Evolutionary conservation across 306 rosid genomes (phyloP).

Genomic region (Dryas octopetala): DNA sequence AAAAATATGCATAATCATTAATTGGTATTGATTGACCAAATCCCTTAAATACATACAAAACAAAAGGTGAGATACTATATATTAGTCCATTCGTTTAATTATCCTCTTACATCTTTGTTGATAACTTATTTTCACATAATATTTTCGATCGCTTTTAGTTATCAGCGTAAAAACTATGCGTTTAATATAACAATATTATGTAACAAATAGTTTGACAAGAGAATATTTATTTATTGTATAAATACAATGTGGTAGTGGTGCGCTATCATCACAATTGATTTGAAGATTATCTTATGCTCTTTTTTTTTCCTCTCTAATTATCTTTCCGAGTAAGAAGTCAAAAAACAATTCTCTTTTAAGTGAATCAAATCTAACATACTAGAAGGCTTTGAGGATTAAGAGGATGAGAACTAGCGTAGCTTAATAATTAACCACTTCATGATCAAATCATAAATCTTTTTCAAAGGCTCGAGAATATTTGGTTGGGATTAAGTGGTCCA

Average conservation of each 20-base stretch:
- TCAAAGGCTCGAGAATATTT: slow-evolving; percentile 19
- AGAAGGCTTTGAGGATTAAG: not conserved
- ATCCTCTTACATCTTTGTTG: too few relatives aligned
- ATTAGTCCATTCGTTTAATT: too few relatives aligned
- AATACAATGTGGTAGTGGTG: not conserved
- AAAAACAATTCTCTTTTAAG: slow-evolving; percentile 4
- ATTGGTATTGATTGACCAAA: too few relatives aligned
- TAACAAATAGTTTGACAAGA: too few relatives aligned
- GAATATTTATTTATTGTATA: too few relatives aligned
- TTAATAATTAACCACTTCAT: not conserved
- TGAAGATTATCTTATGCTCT: not conserved
- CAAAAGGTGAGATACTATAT: too few relatives aligned
- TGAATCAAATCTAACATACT: slow-evolving; percentile 23
- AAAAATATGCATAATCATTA: too few relatives aligned
- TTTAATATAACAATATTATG: too few relatives aligned
- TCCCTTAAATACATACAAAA: too few relatives aligned
- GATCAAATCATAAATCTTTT: not conserved
- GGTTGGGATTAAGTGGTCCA: slow-evolving; percentile 30
- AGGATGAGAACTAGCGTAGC: not conserved
- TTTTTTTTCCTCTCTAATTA: not conserved
- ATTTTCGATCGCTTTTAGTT: too few relatives aligned
- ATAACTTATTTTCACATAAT: too few relatives aligned
- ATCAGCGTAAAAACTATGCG: too few relatives aligned
- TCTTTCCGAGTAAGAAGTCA: not conserved
- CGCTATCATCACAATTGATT: not conserved